phyloP scores from a whole-genome alignment of 768 basidiomycete species.

The Auricularia auricula-judae region DNA sequence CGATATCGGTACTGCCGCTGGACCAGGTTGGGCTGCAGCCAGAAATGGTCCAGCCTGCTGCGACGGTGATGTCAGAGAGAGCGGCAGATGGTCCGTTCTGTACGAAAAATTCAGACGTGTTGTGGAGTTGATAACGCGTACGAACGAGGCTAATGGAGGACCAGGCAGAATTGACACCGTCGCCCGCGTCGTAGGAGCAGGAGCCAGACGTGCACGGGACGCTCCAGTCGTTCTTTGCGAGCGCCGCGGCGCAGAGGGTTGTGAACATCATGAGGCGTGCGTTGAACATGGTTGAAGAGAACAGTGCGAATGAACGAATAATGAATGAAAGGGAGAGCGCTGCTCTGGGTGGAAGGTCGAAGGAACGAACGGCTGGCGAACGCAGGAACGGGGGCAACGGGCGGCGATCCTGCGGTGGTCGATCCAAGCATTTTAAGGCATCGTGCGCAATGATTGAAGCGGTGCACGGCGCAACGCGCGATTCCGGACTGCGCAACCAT shows the following conservation, averaged over 20 bases:
- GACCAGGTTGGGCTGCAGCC: conserved; percentile 28
- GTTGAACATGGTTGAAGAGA: background rate
- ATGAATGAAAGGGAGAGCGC: too few species aligned
- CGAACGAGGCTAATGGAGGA: conserved; percentile 2
- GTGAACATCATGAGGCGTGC: background rate
- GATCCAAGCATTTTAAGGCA: too few species aligned
- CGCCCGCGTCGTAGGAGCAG: conserved; percentile 26
- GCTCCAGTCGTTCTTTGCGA: conserved; percentile 33
- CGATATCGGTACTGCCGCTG: background rate
- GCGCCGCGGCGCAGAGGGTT: conserved; percentile 10
- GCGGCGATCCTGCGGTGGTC: too few species aligned
- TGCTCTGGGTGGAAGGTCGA: too few species aligned
- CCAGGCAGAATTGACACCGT: conserved; percentile 2
- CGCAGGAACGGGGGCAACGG: too few species aligned
- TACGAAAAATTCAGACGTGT: background rate
- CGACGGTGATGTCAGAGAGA: conserved; percentile 28
- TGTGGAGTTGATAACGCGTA: background rate
- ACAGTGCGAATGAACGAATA: too few species aligned
- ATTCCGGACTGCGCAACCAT: too few species aligned
- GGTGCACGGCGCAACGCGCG: too few species aligned
- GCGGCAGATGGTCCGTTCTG: background rate
- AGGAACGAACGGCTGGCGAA: too few species aligned
- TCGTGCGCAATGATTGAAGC: too few species aligned
- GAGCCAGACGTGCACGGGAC: conserved; percentile 27
- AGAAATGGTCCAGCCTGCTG: conserved; percentile 43